phyloP scores from a whole-genome alignment of 139 green algal species.

The Astrephomene gubernaculifera region DNA sequence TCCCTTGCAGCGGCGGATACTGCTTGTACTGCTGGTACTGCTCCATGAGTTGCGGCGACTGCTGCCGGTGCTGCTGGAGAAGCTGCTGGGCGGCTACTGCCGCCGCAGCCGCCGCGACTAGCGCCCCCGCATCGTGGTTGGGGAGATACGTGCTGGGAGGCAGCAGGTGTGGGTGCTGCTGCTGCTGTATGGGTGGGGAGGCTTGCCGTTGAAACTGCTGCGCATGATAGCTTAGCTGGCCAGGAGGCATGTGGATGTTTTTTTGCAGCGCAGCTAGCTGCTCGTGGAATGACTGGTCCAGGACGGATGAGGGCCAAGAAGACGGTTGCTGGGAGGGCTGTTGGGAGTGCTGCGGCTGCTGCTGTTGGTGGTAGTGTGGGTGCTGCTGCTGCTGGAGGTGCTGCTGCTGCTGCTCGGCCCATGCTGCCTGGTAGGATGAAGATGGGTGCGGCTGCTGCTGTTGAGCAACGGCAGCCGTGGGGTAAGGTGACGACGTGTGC shows the following conservation, averaged over 20 bases:
- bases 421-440: background rate
- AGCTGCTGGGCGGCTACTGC: background rate
- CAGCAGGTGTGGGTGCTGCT: slow-evolving; percentile 21
- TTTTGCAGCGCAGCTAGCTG: background rate
- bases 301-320: background rate
- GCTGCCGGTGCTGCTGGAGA: slow-evolving; percentile 2
- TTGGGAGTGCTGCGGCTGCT: background rate
- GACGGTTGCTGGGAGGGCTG: background rate
- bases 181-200: background rate
- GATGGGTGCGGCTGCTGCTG: background rate
- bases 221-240: too few relatives aligned
- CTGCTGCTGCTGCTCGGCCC: slow-evolving; percentile 3
- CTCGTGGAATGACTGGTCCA: background rate
- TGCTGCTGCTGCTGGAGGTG: slow-evolving; percentile 7
- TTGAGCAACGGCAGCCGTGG: too few relatives aligned
- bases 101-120: too few relatives aligned
- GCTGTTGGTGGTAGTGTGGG: background rate
- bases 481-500: too few relatives aligned
- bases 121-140: too few relatives aligned
- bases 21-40: slow-evolving; percentile 25
- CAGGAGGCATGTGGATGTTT: too few relatives aligned
- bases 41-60: background rate
- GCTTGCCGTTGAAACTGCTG: background rate
- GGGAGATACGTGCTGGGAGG: too few relatives aligned
- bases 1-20: too few relatives aligned